Evolutionary conservation across 208 protist genomes (phyloP), one percentile per base, ranked within the genome.

Genomic region (Trypanosoma mega): DNA sequence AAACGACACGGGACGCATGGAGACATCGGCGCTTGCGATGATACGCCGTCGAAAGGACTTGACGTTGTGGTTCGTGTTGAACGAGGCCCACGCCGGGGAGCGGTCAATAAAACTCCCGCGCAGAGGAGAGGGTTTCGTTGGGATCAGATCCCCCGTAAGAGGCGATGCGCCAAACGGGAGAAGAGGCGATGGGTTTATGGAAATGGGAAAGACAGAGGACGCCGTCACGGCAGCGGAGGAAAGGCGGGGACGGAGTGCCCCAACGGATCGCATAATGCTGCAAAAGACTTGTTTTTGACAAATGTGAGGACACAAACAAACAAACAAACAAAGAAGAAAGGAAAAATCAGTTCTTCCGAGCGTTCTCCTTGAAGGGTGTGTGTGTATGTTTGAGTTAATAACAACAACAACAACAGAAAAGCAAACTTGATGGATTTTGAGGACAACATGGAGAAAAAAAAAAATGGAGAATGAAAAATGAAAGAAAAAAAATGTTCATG

Each of bases 21-120:
- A 85, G 43, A 94, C 68, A 49, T 94, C 88, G 16, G 88, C 75
- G 39, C 68, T 77, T 27, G 54, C 39, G 61, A 79, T 78, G 24
- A 92, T 66, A 3, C 64, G 49, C 7, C 65, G 80, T 9, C 88
- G 84, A 57, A 91, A 92, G 2, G 80, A 90, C 27, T 77, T 75
- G 26, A 82, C 64, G 0, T 44, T 21, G 50, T 82, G 48, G 41
- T 87, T 79, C 39, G 66, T 41, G 62, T 87, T 87, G 49, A 93
- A 76, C 29, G 54, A 61, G 23, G 69, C 24, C 23, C 50, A 63
- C 12, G 70, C 54, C n/a, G 78, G 78, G 24, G 36, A 70, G 3
- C 78, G 73, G 53, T 90, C 83, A 59, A 94, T 87, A 52, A 85
- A 90, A 33, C 65, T 89, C 29, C 64, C 72, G 14, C 77, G 75